A percentile compares a stretch with the other conserved stretches of the same genome.
Evolutionary conservation across 2,329 filamentous ascomycete genomes (phyloP).

Genomic region (Diaporthe longicolla): DNA sequence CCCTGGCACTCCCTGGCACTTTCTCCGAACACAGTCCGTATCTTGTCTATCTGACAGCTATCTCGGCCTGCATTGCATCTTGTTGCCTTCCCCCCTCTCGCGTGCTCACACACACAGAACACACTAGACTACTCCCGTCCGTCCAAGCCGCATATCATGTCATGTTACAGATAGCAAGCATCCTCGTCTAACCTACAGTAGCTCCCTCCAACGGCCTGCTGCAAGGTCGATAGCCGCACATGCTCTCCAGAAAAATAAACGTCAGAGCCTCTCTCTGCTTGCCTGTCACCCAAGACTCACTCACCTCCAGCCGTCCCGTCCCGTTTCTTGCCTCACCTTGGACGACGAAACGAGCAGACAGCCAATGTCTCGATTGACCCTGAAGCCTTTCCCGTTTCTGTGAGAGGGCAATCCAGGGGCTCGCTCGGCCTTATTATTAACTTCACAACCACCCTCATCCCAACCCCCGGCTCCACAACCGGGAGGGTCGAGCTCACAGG

Average conservation of each 20-base stretch:
- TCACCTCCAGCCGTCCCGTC: not conserved
- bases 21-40: not conserved
- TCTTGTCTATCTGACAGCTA: slow-evolving; percentile 3
- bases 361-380: not conserved
- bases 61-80: slow-evolving; percentile 8
- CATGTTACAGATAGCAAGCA: slow-evolving; percentile 27
- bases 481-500: slow-evolving; percentile 34
- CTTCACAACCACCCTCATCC: slow-evolving; percentile 39
- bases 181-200: slow-evolving; percentile 9
- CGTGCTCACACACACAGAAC: not conserved
- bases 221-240: not conserved
- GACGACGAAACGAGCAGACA: not conserved
- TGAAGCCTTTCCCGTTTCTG: not conserved
- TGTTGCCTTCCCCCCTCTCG: not conserved
- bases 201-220: not conserved
- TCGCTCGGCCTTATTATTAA: slow-evolving; percentile 40
- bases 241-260: not conserved
- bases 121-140: not conserved
- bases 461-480: slow-evolving; percentile 39
- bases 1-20: not conserved
- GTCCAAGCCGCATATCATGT: slow-evolving; percentile 8
- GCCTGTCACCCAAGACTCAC: not conserved
- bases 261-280: not conserved
- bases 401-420: slow-evolving; percentile 36
- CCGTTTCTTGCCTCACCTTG: not conserved